Percentiles rank a stretch among this genome's conserved stretches.
These are phyloP conservation scores for Melanogaster broomeanus DNA, from an alignment of 768 basidiomycete genomes.

Conservation along the genomic window DNA sequence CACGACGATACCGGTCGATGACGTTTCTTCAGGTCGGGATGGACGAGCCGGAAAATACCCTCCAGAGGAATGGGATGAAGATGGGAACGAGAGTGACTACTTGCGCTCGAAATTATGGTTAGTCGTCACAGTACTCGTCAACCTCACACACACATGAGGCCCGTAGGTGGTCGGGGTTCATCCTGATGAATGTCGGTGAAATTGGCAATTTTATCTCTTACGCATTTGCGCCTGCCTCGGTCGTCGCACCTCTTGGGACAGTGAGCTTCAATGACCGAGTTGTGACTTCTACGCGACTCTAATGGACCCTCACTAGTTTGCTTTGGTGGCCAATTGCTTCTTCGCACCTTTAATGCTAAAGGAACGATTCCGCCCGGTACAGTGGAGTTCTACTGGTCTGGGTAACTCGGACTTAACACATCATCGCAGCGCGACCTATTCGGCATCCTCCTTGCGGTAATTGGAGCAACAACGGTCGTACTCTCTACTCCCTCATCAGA, in stretches of 20 bases:
- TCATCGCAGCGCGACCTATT: conserved; percentile 65
- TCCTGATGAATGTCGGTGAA: conserved; percentile 91
- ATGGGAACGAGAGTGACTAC: conserved; percentile 69
- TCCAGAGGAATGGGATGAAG: conserved; percentile 22
- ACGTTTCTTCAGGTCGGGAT: conserved; percentile 32
- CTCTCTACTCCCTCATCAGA: conserved; percentile 74
- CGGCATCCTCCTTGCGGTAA: conserved; percentile 76
- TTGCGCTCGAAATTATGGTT: conserved; percentile 85
- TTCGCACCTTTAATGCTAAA: conserved; percentile 86
- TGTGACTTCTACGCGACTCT: neutral
- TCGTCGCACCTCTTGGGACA: conserved; percentile 94
- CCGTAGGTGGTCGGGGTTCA: conserved; percentile 84
- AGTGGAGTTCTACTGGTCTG: conserved; percentile 15
- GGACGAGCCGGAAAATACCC: conserved; percentile 8
- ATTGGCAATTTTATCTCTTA: conserved; percentile 89
- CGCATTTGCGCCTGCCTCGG: conserved; percentile 86
- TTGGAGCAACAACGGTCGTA: conserved; percentile 94
- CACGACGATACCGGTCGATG: conserved; percentile 39
- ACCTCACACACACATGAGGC: conserved; percentile 1
- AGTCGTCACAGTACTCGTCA: conserved; percentile 18
- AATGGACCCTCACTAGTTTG: conserved; percentile 53
- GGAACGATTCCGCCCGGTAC: conserved; percentile 80
- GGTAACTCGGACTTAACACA: conserved; percentile 14
- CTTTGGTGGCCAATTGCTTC: conserved; percentile 92
- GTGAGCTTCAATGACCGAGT: conserved; percentile 46